These are phyloP conservation scores for Aspergillus transmontanensis DNA, from an alignment of 2,329 filamentous ascomycete genomes.

Conservation along the genomic window DNA sequence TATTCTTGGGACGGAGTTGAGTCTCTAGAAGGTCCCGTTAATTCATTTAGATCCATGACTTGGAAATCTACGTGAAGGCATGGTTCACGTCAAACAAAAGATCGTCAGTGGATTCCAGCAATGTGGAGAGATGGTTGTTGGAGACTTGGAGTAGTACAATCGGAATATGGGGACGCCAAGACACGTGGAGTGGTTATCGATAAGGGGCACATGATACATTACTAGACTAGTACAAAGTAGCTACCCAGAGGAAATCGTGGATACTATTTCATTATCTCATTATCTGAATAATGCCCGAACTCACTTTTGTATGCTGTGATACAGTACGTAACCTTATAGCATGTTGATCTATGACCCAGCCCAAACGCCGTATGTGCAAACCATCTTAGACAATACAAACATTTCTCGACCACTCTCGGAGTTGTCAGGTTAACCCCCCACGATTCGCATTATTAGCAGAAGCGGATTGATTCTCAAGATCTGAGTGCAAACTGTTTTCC, in stretches of 20 bases:
- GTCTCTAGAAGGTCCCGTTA: conserved; percentile 24
- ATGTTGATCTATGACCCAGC: background rate
- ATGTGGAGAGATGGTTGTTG: conserved; percentile 3
- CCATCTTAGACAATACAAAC: background rate
- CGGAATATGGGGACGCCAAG: conserved; percentile 2
- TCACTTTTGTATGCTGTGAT: background rate
- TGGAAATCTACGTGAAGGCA: background rate
- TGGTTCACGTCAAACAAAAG: background rate
- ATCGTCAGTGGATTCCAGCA: background rate
- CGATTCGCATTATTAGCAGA: background rate
- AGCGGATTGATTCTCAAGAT: background rate
- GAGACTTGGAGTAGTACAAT: background rate
- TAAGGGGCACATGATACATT: background rate
- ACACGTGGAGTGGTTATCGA: conserved; percentile 5
- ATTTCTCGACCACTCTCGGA: background rate
- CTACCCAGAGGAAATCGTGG: too few relatives aligned
- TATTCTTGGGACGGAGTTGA: conserved; percentile 32
- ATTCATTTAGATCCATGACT: conserved; percentile 24
- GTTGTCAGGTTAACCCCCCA: background rate
- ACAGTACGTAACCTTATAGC: background rate
- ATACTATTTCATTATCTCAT: background rate
- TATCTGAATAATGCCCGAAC: background rate
- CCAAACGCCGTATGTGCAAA: background rate
- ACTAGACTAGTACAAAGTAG: background rate
- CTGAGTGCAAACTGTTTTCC: background rate